Percentiles rank a stretch among this genome's conserved stretches.
phyloP scores from a whole-genome alignment of 208 protist species.

The Herpetomonas samuelpessoai region DNA sequence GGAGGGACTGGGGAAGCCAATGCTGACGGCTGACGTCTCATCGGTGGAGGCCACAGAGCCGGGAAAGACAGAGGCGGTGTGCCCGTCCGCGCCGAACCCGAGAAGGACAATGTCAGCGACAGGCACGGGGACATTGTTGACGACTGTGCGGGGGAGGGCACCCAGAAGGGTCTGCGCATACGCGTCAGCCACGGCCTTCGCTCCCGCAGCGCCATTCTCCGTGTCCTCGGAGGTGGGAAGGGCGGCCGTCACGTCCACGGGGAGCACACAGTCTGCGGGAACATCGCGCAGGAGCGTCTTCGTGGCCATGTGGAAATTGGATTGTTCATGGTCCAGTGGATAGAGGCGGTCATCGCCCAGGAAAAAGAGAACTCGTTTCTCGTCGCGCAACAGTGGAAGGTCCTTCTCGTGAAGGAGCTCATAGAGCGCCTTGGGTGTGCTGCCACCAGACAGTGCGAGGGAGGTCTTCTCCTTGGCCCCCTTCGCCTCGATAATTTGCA shows the following conservation, averaged over 20 bases:
- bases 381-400: slow-evolving; percentile 29
- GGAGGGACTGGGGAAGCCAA: slow-evolving; percentile 63
- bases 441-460: slow-evolving; percentile 75
- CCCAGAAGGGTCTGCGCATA: slow-evolving; percentile 31
- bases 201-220: slow-evolving; percentile 27
- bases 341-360: slow-evolving; percentile 75
- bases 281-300: slow-evolving; percentile 54
- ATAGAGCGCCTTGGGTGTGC: slow-evolving; percentile 63
- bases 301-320: slow-evolving; percentile 68
- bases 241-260: slow-evolving; percentile 33
- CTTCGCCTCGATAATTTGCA: slow-evolving; percentile 7
- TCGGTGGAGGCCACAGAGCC: slow-evolving; percentile 49
- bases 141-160: slow-evolving; percentile 11
- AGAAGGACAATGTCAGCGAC: slow-evolving; percentile 76
- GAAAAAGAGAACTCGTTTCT: slow-evolving; percentile 45
- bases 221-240: slow-evolving; percentile 25
- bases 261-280: slow-evolving; percentile 33
- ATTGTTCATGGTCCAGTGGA: slow-evolving; percentile 34
- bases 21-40: slow-evolving; percentile 25
- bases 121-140: slow-evolving; percentile 19
- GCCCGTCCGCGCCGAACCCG: slow-evolving; percentile 76
- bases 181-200: slow-evolving; percentile 31
- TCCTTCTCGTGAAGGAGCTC: slow-evolving; percentile 38
- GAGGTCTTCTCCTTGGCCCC: slow-evolving; percentile 19
- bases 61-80: slow-evolving; percentile 85